Conservation (phyloP, 768 basidiomycete species). For the Royoungia palumana region DNA sequence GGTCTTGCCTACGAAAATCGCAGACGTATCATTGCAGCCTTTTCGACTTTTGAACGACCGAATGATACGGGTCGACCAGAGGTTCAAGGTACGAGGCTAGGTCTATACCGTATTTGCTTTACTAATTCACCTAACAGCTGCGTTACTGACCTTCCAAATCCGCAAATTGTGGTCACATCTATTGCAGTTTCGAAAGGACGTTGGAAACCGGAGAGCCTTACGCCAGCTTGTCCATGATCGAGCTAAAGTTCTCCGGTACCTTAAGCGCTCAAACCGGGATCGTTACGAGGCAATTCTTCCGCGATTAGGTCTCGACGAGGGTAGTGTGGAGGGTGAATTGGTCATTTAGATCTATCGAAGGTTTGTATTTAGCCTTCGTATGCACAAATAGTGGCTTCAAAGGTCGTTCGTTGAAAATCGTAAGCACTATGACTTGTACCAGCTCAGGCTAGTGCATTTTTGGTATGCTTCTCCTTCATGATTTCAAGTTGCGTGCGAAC, state of each 20-base stretch:
- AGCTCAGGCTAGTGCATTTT: no score
- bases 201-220: conserved; percentile 73
- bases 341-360: conserved; percentile 49
- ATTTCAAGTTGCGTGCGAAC: no score
- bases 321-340: conserved; percentile 87
- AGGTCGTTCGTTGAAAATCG: no score
- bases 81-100: conserved; percentile 68
- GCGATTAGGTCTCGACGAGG: conserved; percentile 72
- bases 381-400: no score
- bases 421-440: no score
- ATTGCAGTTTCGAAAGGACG: conserved; percentile 63
- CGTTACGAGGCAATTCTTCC: conserved; percentile 74
- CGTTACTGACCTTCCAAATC: conserved; percentile 82
- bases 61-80: conserved; percentile 81
- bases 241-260: conserved; percentile 77
- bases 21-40: conserved; percentile 69
- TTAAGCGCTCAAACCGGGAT: conserved; percentile 57
- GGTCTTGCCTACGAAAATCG: conserved; percentile 90
- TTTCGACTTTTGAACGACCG: conserved; percentile 66
- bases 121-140: conserved; percentile 48
- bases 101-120: not conserved
- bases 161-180: conserved; percentile 80
- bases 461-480: no score
- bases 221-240: conserved; percentile 78
- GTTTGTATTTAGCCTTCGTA: no score